Evolutionary conservation across 352 stramenopile genomes (phyloP).

Genomic region (Lagenidium sp.): DNA sequence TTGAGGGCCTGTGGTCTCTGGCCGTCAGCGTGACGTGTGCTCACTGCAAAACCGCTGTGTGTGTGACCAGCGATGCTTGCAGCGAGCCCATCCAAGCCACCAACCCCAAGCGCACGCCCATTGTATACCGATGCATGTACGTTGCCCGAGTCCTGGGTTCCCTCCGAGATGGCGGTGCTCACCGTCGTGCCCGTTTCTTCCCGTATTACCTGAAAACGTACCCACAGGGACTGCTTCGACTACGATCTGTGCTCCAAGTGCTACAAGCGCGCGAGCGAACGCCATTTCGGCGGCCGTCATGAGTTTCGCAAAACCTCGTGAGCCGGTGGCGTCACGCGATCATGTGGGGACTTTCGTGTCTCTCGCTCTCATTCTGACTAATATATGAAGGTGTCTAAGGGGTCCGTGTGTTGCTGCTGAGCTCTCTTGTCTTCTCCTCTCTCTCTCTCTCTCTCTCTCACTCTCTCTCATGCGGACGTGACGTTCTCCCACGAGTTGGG

Average conservation of each 20-base stretch:
- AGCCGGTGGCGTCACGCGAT: not conserved
- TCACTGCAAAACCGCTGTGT: constrained; percentile 12
- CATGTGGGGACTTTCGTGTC: not conserved
- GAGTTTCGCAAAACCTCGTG: too few species aligned
- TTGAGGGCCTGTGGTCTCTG: too few species aligned
- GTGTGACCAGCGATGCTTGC: constrained; percentile 17
- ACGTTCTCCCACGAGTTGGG: constrained; percentile 83
- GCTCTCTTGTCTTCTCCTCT: not conserved
- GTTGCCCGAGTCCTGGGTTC: too few species aligned
- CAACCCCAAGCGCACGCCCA: not conserved
- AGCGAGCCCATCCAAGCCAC: not conserved
- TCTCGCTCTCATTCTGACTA: not conserved
- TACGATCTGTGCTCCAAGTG: constrained; percentile 59
- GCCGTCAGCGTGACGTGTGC: constrained; percentile 7
- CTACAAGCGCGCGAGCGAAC: constrained; percentile 9
- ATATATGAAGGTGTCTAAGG: not conserved
- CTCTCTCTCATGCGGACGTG: constrained; percentile 58
- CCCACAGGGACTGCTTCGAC: constrained; percentile 74
- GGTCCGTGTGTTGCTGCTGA: too few species aligned
- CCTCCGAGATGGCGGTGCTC: too few species aligned
- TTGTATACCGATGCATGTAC: constrained; percentile 8
- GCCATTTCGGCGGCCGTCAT: constrained; percentile 13
- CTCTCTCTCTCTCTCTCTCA: not conserved
- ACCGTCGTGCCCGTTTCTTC: too few species aligned
- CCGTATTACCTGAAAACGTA: too few species aligned